phyloP scores from a whole-genome alignment of 495 filamentous ascomycete genomes.

The Parathielavia appendiculata region DNA sequence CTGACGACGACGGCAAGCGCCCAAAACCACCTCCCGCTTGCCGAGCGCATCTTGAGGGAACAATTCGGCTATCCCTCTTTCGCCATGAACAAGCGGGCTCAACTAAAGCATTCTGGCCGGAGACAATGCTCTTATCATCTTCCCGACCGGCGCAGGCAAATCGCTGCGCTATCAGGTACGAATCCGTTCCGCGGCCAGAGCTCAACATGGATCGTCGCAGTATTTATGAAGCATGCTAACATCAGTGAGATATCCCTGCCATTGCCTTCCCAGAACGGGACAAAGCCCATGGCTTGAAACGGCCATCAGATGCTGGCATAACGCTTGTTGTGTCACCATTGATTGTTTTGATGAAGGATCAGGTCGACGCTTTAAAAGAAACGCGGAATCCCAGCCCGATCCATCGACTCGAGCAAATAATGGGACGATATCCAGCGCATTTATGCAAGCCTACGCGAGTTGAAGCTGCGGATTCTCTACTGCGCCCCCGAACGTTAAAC shows the following conservation, averaged over 20 bases:
- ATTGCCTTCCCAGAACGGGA: slow-evolving; percentile 20
- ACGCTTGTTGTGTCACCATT: too few species aligned
- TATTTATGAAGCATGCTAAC: slow-evolving; percentile 55
- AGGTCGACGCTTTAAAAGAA: too few species aligned
- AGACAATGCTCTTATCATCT: slow-evolving; percentile 49
- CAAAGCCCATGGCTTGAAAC: slow-evolving; percentile 18
- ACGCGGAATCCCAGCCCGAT: slow-evolving; percentile 35
- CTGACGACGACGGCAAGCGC: too few species aligned
- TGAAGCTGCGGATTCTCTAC: slow-evolving; percentile 49
- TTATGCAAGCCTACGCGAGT: slow-evolving; percentile 40
- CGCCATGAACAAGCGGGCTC: slow-evolving; percentile 49
- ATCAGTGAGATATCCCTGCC: slow-evolving; percentile 51
- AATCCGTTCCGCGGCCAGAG: slow-evolving; percentile 49
- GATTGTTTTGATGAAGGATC: too few species aligned
- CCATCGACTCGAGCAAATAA: slow-evolving; percentile 50
- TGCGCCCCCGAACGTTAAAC: slow-evolving; percentile 55
- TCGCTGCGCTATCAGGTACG: slow-evolving; percentile 55
- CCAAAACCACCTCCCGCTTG: too few species aligned
- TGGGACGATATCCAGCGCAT: slow-evolving; percentile 43
- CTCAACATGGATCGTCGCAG: too few species aligned
- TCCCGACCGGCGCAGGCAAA: slow-evolving; percentile 58
- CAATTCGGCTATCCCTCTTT: slow-evolving; percentile 27
- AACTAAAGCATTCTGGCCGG: slow-evolving; percentile 47
- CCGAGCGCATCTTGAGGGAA: too few species aligned
- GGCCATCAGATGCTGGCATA: too few species aligned